Conservation (phyloP, 495 filamentous ascomycete genomes). For the Poronia punctata region DNA sequence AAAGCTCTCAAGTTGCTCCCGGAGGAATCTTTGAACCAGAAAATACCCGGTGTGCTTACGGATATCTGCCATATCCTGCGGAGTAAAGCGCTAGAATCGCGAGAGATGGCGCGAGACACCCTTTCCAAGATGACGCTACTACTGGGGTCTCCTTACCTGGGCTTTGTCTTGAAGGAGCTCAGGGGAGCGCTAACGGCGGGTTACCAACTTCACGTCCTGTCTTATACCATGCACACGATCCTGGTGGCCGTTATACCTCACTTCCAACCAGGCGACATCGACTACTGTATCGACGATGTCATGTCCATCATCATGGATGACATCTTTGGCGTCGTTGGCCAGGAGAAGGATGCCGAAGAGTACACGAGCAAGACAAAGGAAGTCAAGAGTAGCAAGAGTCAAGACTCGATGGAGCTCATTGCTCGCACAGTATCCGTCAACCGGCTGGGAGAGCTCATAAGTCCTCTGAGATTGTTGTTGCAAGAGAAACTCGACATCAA, state of each 20-base stretch:
- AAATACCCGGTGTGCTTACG: constrained; percentile 73
- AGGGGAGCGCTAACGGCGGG: constrained; percentile 72
- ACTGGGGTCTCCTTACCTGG: constrained; percentile 74
- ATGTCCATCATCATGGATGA: constrained; percentile 91
- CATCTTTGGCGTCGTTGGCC: constrained; percentile 89
- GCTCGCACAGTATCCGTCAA: constrained; percentile 69
- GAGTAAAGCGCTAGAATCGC: constrained; percentile 78
- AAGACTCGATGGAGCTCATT: constrained; percentile 92
- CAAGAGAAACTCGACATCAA: constrained; percentile 73
- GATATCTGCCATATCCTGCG: constrained; percentile 90
- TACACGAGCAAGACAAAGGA: constrained; percentile 96
- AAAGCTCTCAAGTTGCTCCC: constrained; percentile 81
- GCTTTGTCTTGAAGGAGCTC: constrained; percentile 89
- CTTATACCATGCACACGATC: constrained; percentile 90
- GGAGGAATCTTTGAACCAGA: constrained; percentile 57
- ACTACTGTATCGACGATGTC: constrained; percentile 77
- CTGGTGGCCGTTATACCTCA: constrained; percentile 66
- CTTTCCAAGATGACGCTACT: constrained; percentile 72
- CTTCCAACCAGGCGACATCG: constrained; percentile 74
- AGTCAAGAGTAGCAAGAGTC: constrained; percentile 95
- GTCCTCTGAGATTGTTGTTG: constrained; percentile 68
- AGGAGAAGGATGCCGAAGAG: constrained; percentile 95
- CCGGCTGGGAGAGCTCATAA: constrained; percentile 65
- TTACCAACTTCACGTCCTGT: constrained; percentile 91
- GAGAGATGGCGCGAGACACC: constrained; percentile 85